These are phyloP conservation scores for Penicillium brevicompactum DNA, from an alignment of 2,329 filamentous ascomycete genomes.

Conservation along the genomic window DNA sequence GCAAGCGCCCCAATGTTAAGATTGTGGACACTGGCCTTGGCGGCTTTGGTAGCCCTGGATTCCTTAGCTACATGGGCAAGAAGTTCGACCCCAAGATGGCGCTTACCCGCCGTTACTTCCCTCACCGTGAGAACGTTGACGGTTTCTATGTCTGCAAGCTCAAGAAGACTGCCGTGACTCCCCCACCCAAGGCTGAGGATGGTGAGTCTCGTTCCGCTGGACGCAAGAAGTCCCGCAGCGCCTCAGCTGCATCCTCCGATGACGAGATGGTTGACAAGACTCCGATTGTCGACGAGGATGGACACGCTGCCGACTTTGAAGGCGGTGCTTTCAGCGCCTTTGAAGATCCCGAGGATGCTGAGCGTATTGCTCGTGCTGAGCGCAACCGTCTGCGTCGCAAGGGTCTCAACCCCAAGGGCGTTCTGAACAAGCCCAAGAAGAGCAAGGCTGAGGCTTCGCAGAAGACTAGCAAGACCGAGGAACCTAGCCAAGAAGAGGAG, in stretches of 20 bases:
- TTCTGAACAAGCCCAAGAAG: slow-evolving; percentile 44
- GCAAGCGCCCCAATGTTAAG: slow-evolving; percentile 88
- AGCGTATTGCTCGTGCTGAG: slow-evolving; percentile 73
- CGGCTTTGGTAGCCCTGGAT: slow-evolving; percentile 88
- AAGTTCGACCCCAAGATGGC: slow-evolving; percentile 84
- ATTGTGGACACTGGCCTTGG: slow-evolving; percentile 85
- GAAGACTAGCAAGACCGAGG: slow-evolving; percentile 4
- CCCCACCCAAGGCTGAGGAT: slow-evolving; percentile 38
- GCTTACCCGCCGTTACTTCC: slow-evolving; percentile 82
- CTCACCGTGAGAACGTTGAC: slow-evolving; percentile 91
- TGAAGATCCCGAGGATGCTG: slow-evolving; percentile 71
- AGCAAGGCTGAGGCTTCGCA: slow-evolving; percentile 27
- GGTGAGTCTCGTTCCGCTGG: slow-evolving; percentile 27
- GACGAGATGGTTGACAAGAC: slow-evolving; percentile 66
- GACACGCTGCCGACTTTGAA: slow-evolving; percentile 29
- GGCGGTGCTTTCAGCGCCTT: slow-evolving; percentile 70
- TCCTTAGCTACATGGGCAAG: slow-evolving; percentile 88
- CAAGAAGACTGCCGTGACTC: slow-evolving; percentile 83
- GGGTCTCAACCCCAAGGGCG: slow-evolving; percentile 70
- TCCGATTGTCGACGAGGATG: slow-evolving; percentile 58
- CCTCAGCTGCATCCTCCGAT: slow-evolving; percentile 30
- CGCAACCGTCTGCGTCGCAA: slow-evolving; percentile 72
- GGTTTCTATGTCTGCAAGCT: slow-evolving; percentile 99
- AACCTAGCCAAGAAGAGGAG: slow-evolving; percentile 19
- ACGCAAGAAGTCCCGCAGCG: slow-evolving; percentile 19